Evolutionary conservation across 306 rosid species (phyloP).

Genomic region (Citrullus amarus): DNA sequence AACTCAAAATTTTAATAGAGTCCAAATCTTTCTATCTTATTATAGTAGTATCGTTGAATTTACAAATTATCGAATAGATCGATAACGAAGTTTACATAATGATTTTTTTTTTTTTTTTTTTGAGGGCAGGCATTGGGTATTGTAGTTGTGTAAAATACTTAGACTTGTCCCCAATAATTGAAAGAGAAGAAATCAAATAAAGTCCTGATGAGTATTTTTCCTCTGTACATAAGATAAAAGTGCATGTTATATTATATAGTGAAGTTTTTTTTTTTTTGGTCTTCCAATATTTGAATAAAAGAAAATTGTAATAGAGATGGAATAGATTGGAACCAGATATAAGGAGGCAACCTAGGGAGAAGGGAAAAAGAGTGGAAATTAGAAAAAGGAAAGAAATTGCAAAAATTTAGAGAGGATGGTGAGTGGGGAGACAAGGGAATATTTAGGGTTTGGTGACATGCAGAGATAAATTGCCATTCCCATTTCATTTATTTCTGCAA

Average conservation of each 20-base stretch:
- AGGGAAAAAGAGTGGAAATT: not conserved
- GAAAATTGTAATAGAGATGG: not conserved
- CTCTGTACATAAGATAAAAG: not conserved
- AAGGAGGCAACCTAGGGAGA: not conserved
- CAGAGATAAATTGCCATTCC: slow-evolving; percentile 10
- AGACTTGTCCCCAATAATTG: not conserved
- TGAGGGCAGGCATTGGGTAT: not conserved
- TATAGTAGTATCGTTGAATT: no score
- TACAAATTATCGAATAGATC: no score
- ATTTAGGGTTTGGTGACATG: slow-evolving; percentile 64
- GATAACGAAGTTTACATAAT: no score
- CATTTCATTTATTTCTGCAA: slow-evolving; percentile 14
- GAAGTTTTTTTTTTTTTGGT: no score
- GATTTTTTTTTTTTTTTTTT: not conserved
- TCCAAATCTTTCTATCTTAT: no score
- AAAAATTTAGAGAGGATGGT: slow-evolving; percentile 28
- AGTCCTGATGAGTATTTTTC: no score
- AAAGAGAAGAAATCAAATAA: not conserved
- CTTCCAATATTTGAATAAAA: not conserved
- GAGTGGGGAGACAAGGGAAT: slow-evolving; percentile 54
- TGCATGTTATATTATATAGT: no score
- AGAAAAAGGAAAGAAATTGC: not conserved
- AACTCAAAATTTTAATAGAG: no score
- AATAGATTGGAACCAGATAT: not conserved
- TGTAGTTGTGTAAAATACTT: not conserved